These are phyloP conservation scores for Verticillium zaregamsianum DNA, from an alignment of 2,329 filamentous ascomycete species.

Conservation along the genomic window DNA sequence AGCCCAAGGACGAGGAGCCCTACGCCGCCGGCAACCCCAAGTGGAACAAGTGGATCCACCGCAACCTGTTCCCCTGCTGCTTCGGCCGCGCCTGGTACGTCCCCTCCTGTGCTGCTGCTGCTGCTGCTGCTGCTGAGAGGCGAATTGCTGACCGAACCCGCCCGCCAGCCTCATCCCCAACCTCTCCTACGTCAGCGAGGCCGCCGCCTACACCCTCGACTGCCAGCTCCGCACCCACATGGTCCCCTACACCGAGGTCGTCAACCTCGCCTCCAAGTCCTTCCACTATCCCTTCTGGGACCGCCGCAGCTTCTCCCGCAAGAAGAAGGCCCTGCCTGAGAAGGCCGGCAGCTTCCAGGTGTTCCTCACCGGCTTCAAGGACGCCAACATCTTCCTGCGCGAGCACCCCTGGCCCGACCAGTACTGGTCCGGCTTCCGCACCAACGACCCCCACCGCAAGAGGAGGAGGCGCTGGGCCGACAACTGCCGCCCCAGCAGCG, in stretches of 20 bases:
- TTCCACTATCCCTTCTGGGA: constrained; percentile 99
- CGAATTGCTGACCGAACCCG: constrained; percentile 8
- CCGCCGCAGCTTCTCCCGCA: constrained; percentile 79
- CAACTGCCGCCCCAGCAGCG: constrained; percentile 11
- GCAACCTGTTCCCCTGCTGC: constrained; percentile 95
- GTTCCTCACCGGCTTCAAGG: constrained; percentile 94
- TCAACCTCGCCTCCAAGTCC: constrained; percentile 89
- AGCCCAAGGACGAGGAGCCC: constrained; percentile 97
- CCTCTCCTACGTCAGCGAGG: constrained; percentile 95
- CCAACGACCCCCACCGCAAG: constrained; percentile 61
- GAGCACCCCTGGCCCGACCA: constrained; percentile 98
- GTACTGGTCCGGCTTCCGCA: constrained; percentile 65
- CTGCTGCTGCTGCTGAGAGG: not conserved
- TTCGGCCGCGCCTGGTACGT: constrained; percentile 83
- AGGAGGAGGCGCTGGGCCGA: constrained; percentile 51
- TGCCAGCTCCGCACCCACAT: constrained; percentile 83
- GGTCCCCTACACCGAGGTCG: constrained; percentile 94
- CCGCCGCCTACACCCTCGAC: constrained; percentile 93
- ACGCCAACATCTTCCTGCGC: constrained; percentile 90
- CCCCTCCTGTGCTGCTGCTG: not conserved
- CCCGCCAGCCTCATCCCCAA: constrained; percentile 77
- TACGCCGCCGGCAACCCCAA: constrained; percentile 97
- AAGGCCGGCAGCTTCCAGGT: constrained; percentile 97
- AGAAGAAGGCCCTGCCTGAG: constrained; percentile 78
- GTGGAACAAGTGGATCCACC: constrained; percentile 99